Conservation (phyloP, 1,139 yeast genomes). For the Diutina neorugosa region DNA sequence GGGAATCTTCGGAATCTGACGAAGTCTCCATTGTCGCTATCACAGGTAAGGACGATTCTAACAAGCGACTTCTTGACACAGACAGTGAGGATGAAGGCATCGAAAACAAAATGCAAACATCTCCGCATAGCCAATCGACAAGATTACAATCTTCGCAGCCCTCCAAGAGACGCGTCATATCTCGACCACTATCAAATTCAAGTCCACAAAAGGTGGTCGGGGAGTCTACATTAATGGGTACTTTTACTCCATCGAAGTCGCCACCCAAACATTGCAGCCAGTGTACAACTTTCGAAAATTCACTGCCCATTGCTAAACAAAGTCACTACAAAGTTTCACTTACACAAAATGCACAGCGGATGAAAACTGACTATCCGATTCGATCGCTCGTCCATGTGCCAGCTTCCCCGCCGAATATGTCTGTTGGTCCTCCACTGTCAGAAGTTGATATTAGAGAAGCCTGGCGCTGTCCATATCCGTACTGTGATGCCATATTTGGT, state of each 20-base stretch:
- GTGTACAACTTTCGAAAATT: too few relatives aligned
- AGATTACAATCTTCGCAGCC: not conserved
- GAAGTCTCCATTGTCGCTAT: not conserved
- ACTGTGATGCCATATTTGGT: not conserved
- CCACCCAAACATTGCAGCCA: not conserved
- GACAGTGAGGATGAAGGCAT: not conserved
- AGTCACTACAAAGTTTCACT: not conserved
- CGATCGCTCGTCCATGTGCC: not conserved
- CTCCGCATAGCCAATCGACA: not conserved
- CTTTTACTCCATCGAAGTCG: not conserved
- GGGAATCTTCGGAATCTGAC: not conserved
- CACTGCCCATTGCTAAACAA: not conserved
- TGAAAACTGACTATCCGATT: not conserved
- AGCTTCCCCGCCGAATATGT: not conserved
- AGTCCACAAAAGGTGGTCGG: not conserved
- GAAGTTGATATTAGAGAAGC: not conserved
- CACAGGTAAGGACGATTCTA: not conserved
- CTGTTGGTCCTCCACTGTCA: not conserved
- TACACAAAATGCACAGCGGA: not conserved
- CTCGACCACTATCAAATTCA: not conserved
- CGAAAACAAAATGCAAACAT: not conserved
- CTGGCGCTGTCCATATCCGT: slow-evolving; percentile 1
- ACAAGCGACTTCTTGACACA: not conserved
- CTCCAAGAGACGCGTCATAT: not conserved
- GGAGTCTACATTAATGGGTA: not conserved